phyloP scores from a whole-genome alignment of 2,329 filamentous ascomycete genomes.

The Talaromyces atroroseus region DNA sequence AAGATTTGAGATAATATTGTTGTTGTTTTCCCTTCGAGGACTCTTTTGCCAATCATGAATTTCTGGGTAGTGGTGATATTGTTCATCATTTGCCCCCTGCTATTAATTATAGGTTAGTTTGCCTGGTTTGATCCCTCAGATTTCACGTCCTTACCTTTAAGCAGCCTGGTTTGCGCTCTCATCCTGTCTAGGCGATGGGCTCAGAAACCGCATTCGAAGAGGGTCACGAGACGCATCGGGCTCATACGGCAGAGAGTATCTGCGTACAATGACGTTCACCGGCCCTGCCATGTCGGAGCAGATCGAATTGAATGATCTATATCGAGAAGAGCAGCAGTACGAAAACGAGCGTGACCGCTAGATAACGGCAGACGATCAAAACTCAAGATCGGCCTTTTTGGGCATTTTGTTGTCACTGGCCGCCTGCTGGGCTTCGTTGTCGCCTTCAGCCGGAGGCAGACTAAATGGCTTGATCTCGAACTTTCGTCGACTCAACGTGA shows the following conservation, averaged over 20 bases:
- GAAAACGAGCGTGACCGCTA: conserved; percentile 17
- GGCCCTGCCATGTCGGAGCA: conserved; percentile 54
- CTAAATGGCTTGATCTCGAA: conserved; percentile 85
- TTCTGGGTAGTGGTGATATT: conserved; percentile 17
- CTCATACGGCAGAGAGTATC: conserved; percentile 52
- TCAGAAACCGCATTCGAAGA: conserved; percentile 45
- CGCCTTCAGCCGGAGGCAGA: conserved; percentile 78
- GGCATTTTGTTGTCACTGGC: conserved; percentile 40
- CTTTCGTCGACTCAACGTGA: conserved; percentile 76
- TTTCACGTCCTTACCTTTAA: conserved; percentile 19
- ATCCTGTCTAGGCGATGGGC: conserved; percentile 50
- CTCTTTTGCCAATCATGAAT: not conserved
- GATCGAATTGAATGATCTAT: conserved; percentile 59
- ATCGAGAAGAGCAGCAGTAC: conserved; percentile 39
- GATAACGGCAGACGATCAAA: conserved; percentile 43
- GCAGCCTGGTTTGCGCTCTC: conserved; percentile 49
- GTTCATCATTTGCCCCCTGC: conserved; percentile 33
- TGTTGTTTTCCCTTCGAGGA: not conserved
- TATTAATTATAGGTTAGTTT: conserved; percentile 31
- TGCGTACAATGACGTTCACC: conserved; percentile 51
- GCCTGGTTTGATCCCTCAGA: not conserved
- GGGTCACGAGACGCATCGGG: conserved; percentile 40
- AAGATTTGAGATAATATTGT: not conserved
- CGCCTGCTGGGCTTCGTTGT: conserved; percentile 56
- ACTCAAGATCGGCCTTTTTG: conserved; percentile 67